Percentiles rank a stretch among this genome's conserved stretches.
Evolutionary conservation across 805 yeast species (phyloP).

Genomic region (Lachancea waltii): DNA sequence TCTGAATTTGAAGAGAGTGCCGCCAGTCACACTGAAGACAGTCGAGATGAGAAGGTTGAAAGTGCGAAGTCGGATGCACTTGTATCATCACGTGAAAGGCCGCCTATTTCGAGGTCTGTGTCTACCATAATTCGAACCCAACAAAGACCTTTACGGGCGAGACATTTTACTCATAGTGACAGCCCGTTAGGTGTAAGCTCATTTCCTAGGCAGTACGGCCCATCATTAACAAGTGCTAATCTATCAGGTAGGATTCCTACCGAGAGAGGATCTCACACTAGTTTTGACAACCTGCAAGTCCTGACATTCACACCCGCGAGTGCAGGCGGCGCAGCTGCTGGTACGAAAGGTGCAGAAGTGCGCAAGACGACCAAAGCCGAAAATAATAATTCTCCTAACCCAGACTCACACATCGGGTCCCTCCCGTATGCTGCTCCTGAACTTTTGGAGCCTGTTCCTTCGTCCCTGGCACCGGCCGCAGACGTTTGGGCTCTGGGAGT

Average conservation of each 20-base stretch:
- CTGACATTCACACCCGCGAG: background rate
- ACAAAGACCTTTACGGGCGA: conserved; percentile 25
- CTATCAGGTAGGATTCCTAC: background rate
- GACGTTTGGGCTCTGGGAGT: conserved; percentile 94
- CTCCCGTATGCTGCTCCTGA: conserved; percentile 93
- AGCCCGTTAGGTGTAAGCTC: conserved; percentile 28
- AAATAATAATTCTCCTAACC: conserved; percentile 24
- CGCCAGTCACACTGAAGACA: background rate
- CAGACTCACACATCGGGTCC: conserved; percentile 76
- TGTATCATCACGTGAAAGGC: conserved; percentile 17
- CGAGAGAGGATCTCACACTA: background rate
- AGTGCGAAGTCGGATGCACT: conserved; percentile 9
- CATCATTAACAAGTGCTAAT: conserved; percentile 22
- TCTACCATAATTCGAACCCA: conserved; percentile 16
- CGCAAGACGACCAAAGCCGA: background rate
- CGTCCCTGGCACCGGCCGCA: conserved; percentile 53
- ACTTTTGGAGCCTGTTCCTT: conserved; percentile 52
- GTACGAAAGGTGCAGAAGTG: background rate
- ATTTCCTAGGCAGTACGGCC: conserved; percentile 26
- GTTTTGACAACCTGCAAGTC: background rate
- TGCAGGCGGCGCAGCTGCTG: background rate
- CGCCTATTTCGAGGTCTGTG: conserved; percentile 32
- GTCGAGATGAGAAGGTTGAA: background rate
- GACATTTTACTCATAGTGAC: conserved; percentile 30
- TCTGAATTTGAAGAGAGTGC: conserved; percentile 17